Conservation (phyloP, 345 rosid genomes). For the Erodium maritimum region DNA sequence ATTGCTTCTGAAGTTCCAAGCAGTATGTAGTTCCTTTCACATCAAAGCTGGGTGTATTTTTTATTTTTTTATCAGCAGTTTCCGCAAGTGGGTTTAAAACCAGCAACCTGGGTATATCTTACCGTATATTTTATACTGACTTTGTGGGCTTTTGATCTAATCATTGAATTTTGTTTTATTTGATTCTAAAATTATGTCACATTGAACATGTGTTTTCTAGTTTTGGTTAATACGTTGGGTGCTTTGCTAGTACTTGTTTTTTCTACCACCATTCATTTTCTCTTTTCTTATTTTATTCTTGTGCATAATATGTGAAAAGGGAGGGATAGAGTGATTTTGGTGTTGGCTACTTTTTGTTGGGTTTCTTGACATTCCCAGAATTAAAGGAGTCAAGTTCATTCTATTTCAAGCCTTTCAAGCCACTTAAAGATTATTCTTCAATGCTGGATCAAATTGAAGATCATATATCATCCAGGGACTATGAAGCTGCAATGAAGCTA, state of each 20-base stretch:
- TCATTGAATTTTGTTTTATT: neutral
- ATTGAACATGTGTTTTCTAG: neutral
- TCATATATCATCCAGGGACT: constrained; percentile 38
- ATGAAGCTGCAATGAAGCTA: constrained; percentile 54
- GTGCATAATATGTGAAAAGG: neutral
- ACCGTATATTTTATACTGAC: neutral
- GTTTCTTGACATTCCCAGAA: constrained; percentile 55
- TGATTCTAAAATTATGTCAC: neutral
- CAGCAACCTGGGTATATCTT: too few species aligned
- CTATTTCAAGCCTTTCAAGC: constrained; percentile 72
- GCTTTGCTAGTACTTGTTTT: neutral
- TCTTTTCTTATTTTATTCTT: neutral
- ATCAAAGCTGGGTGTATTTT: neutral
- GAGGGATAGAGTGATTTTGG: neutral
- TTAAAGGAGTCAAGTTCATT: constrained; percentile 63
- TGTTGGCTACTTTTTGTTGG: constrained; percentile 7
- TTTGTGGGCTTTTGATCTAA: neutral
- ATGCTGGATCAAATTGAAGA: constrained; percentile 49
- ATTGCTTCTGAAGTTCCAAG: neutral
- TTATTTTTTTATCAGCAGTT: too few species aligned
- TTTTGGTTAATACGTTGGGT: neutral
- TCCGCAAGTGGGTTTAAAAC: too few species aligned
- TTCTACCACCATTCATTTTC: neutral
- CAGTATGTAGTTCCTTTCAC: neutral
- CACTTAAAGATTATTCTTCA: constrained; percentile 37